Evolutionary conservation across 306 rosid species (phyloP).

Genomic region (Cicer bijugum): DNA sequence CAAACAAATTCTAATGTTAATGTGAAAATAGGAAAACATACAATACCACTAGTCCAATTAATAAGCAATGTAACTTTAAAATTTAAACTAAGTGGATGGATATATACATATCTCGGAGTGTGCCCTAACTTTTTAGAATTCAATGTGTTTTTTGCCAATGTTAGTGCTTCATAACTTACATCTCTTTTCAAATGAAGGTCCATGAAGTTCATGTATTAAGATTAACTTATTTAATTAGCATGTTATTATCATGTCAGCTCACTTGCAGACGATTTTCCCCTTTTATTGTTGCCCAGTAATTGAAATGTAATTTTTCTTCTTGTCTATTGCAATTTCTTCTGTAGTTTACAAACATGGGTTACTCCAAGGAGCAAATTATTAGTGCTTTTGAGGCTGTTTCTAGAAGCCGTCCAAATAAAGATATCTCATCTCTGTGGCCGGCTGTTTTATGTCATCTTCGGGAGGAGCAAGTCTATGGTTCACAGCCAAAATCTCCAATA

Average conservation of each 20-base stretch:
- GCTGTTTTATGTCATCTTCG: conserved; percentile 79
- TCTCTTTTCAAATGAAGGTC: conserved; percentile 24
- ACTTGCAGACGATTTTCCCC: conserved; percentile 6
- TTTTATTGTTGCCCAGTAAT: conserved; percentile 3
- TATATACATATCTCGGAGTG: background rate
- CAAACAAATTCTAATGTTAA: conserved; percentile 1
- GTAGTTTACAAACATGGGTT: conserved; percentile 83
- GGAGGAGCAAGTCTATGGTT: conserved; percentile 73
- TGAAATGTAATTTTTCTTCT: conserved; percentile 4
- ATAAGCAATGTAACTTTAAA: background rate
- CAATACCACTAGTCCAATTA: background rate
- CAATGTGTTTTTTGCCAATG: background rate
- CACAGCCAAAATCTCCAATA: conserved; percentile 50
- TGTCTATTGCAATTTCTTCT: conserved; percentile 24
- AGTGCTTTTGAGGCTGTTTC: conserved; percentile 66
- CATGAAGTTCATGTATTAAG: conserved; percentile 30
- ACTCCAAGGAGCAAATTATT: conserved; percentile 70
- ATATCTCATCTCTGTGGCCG: conserved; percentile 74
- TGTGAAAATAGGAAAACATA: conserved; percentile 7
- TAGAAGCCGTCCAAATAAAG: conserved; percentile 58
- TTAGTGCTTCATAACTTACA: conserved; percentile 1
- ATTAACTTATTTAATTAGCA: conserved; percentile 34
- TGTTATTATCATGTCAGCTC: conserved; percentile 9
- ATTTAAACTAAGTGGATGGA: background rate
- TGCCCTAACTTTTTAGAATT: background rate